Percentiles rank a stretch among this genome's conserved stretches.
These are phyloP conservation scores for Leccinum obscurum DNA, from an alignment of 768 basidiomycete species.

Conservation along the genomic window DNA sequence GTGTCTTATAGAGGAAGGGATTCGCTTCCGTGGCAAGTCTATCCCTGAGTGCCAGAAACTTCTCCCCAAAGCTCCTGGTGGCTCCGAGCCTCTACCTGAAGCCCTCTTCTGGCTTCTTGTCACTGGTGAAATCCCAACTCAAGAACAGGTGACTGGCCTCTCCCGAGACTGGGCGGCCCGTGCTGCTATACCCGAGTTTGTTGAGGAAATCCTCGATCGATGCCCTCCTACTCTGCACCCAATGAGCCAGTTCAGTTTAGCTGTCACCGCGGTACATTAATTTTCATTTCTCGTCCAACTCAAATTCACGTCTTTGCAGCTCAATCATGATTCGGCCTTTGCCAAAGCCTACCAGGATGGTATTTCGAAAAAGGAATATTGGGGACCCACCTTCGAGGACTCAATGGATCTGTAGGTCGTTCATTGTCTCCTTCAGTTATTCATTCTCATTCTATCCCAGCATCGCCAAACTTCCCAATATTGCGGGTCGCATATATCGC, in stretches of 20 bases:
- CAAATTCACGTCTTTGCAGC: slow-evolving; percentile 38
- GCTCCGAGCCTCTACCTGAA: slow-evolving; percentile 90
- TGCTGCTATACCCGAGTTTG: slow-evolving; percentile 85
- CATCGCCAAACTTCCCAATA: slow-evolving; percentile 96
- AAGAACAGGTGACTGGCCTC: slow-evolving; percentile 82
- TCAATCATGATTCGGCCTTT: slow-evolving; percentile 95
- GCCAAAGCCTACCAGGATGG: slow-evolving; percentile 94
- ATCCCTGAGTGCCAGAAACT: slow-evolving; percentile 86
- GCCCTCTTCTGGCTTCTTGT: slow-evolving; percentile 94
- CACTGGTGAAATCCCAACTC: slow-evolving; percentile 92
- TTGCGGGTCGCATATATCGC: slow-evolving; percentile 90
- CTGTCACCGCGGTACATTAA: slow-evolving; percentile 80
- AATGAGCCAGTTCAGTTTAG: slow-evolving; percentile 97
- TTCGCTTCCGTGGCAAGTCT: slow-evolving; percentile 96
- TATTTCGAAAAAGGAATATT: slow-evolving; percentile 94
- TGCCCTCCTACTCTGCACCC: slow-evolving; percentile 94
- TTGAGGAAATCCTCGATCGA: slow-evolving; percentile 95
- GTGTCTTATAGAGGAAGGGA: slow-evolving; percentile 76
- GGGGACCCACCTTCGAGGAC: slow-evolving; percentile 91
- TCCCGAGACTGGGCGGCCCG: slow-evolving; percentile 96
- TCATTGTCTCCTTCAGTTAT: background rate
- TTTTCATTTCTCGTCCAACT: background rate
- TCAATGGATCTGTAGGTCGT: slow-evolving; percentile 74
- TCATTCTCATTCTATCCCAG: slow-evolving; percentile 37
- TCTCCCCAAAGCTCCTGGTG: slow-evolving; percentile 87